Evolutionary conservation across 2,329 filamentous ascomycete genomes (phyloP).

Genomic region (Sporothrix sp.): DNA sequence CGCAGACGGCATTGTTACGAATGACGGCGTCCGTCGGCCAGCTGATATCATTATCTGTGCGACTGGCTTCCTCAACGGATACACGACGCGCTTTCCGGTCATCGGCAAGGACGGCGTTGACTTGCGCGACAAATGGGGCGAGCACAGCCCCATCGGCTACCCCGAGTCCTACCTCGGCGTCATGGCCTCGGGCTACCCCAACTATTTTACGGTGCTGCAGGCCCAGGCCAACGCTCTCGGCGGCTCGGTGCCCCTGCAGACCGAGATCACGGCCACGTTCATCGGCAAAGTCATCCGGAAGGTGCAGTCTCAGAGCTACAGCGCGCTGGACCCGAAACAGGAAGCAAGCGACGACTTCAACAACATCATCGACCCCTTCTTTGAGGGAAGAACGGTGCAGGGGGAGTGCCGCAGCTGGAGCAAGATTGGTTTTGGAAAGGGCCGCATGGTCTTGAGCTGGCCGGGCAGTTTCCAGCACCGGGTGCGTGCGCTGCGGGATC

Average conservation of each 20-base stretch:
- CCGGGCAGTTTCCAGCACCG: constrained; percentile 16
- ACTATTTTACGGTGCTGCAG: constrained; percentile 7
- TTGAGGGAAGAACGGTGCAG: constrained; percentile 9
- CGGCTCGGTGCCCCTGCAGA: constrained; percentile 18
- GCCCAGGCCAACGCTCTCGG: constrained; percentile 15
- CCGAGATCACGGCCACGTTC: constrained; percentile 16
- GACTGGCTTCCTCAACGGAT: background rate
- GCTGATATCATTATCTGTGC: constrained; percentile 18
- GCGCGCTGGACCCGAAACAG: constrained; percentile 11
- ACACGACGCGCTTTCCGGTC: background rate
- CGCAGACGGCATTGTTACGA: constrained; percentile 22
- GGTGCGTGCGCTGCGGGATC: constrained; percentile 5
- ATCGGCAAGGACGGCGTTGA: background rate
- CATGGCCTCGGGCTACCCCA: background rate
- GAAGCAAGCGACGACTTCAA: constrained; percentile 18
- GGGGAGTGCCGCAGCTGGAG: constrained; percentile 16
- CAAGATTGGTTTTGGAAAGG: constrained; percentile 12
- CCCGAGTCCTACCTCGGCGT: constrained; percentile 1
- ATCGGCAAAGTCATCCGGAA: constrained; percentile 18
- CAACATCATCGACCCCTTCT: constrained; percentile 11
- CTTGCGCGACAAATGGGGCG: background rate
- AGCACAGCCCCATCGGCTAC: constrained; percentile 9
- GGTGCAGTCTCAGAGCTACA: constrained; percentile 17
- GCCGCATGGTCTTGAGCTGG: constrained; percentile 15
- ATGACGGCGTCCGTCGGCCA: constrained; percentile 18